Conservation (phyloP, 148 eudicot species). For the Vaccinium corymbosum region DNA sequence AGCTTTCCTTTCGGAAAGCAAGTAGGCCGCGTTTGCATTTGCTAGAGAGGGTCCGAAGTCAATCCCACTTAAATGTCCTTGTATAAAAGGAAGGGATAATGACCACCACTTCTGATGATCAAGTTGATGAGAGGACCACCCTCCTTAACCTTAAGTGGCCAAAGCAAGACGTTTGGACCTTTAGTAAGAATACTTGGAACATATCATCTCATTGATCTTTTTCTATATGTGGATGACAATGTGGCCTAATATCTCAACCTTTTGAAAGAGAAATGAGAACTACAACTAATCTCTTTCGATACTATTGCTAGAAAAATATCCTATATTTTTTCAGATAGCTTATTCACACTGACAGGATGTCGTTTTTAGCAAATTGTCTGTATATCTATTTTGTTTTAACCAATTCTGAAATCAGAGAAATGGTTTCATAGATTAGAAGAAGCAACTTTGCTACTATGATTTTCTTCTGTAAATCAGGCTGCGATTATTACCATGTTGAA, state of each 20-base stretch:
- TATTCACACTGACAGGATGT: background rate
- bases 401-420: background rate
- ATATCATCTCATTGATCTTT: background rate
- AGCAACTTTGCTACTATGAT: background rate
- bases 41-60: too few relatives aligned
- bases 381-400: background rate
- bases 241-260: background rate
- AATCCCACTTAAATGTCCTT: too few relatives aligned
- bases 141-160: too few relatives aligned
- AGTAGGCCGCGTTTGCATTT: too few relatives aligned
- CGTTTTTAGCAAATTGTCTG: background rate
- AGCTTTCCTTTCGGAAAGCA: too few relatives aligned
- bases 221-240: background rate
- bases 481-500: background rate
- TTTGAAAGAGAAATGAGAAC: background rate
- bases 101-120: too few relatives aligned
- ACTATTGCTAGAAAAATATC: background rate
- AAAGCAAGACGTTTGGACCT: too few relatives aligned
- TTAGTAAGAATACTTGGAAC: too few relatives aligned
- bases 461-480: background rate
- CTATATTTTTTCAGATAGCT: background rate
- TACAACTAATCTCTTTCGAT: background rate
- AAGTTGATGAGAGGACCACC: too few relatives aligned
- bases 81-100: too few relatives aligned
- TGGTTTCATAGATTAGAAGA: background rate